Conservation (phyloP, 768 basidiomycete genomes). For the Trametes meyenii region DNA sequence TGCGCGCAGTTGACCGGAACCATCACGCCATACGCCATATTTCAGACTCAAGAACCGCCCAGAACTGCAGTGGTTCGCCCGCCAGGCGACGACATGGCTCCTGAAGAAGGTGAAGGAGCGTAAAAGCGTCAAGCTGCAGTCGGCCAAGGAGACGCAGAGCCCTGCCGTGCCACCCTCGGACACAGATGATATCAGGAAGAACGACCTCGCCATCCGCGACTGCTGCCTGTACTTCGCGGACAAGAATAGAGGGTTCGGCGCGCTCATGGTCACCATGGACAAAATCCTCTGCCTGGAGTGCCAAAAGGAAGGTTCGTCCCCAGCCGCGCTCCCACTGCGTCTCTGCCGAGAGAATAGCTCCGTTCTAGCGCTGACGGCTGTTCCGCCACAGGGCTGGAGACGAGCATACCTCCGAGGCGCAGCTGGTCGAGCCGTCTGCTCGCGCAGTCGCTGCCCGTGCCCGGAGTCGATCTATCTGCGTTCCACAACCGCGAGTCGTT, state of each 20-base stretch:
- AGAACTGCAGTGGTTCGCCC: conserved; percentile 61
- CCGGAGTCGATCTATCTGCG: conserved; percentile 2
- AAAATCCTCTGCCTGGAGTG: conserved; percentile 63
- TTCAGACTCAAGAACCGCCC: conserved; percentile 45
- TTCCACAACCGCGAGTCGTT: conserved; percentile 22
- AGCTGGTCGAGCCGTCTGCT: conserved; percentile 54
- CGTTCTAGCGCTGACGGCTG: not conserved
- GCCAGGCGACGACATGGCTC: conserved; percentile 48
- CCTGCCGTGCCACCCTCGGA: conserved; percentile 1
- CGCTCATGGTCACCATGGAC: conserved; percentile 65
- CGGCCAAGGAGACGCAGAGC: conserved; percentile 32
- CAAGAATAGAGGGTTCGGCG: conserved; percentile 47
- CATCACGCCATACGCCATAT: not conserved
- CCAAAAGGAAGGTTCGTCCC: conserved; percentile 46
- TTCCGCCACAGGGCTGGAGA: conserved; percentile 8
- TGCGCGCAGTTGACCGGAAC: not conserved
- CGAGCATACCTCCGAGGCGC: conserved; percentile 17
- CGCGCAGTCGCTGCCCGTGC: conserved; percentile 27
- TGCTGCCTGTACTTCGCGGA: conserved; percentile 65
- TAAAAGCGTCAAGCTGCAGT: conserved; percentile 33
- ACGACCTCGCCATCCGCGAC: conserved; percentile 76
- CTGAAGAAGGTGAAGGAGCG: conserved; percentile 35
- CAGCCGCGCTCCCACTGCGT: conserved; percentile 1
- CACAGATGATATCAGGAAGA: conserved; percentile 36
- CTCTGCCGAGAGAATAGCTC: not conserved